Evolutionary conservation across 192 early-diverging fungal genomes (phyloP).

Genomic region (Coemansia aciculifera): DNA sequence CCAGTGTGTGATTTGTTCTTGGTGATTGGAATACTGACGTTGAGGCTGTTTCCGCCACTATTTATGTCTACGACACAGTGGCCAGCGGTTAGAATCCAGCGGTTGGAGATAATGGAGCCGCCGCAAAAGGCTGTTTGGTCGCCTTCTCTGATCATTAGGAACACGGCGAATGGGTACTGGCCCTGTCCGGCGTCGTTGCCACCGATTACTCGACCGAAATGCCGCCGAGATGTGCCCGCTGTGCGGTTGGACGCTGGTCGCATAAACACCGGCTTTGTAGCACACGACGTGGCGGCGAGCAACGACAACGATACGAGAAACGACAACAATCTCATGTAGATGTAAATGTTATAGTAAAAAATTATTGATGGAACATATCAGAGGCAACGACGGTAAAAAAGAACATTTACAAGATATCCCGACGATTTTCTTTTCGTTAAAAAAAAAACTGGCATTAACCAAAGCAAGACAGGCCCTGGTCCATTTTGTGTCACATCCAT

Average conservation of each 20-base stretch:
- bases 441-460: neutral
- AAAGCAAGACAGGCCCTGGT: neutral
- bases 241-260: slow-evolving; percentile 11
- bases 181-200: slow-evolving; percentile 31
- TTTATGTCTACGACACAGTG: slow-evolving; percentile 51
- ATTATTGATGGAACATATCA: neutral
- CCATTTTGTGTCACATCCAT: neutral
- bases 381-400: neutral
- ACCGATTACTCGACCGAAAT: slow-evolving; percentile 50
- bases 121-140: slow-evolving; percentile 47
- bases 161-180: slow-evolving; percentile 47
- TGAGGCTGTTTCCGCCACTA: slow-evolving; percentile 19
- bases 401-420: neutral
- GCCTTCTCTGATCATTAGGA: slow-evolving; percentile 46
- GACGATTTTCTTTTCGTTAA: neutral
- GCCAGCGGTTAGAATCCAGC: slow-evolving; percentile 55
- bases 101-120: slow-evolving; percentile 35
- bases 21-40: slow-evolving; percentile 17
- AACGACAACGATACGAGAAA: slow-evolving; percentile 1
- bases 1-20: neutral
- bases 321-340: neutral
- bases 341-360: neutral
- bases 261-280: slow-evolving; percentile 17
- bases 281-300: neutral
- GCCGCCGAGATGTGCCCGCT: neutral